Conservation (phyloP, 371 early-diverging fungal species). For the Capillidium heterosporum region DNA sequence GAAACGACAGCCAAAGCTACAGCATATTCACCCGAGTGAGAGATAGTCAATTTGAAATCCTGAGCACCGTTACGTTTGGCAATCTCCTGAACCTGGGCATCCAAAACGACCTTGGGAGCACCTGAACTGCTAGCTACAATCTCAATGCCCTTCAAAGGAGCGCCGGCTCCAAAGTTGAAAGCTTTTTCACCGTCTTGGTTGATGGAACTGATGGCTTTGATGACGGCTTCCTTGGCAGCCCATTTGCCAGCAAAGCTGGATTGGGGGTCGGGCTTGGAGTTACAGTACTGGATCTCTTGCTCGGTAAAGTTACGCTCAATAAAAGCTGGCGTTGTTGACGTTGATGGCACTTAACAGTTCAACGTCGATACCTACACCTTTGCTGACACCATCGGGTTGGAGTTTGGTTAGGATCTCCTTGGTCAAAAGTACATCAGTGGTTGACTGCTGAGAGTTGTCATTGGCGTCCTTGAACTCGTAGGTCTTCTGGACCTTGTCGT, state of each 20-base stretch:
- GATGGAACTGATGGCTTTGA: constrained; percentile 77
- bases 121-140: constrained; percentile 50
- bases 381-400: constrained; percentile 16
- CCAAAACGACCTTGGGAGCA: constrained; percentile 72
- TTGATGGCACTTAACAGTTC: constrained; percentile 70
- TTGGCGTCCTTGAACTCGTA: constrained; percentile 50
- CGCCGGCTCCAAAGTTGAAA: constrained; percentile 3
- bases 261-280: constrained; percentile 48
- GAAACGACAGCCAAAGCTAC: constrained; percentile 57
- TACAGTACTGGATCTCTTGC: constrained; percentile 67
- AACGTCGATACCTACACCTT: constrained; percentile 81
- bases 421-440: constrained; percentile 31
- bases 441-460: constrained; percentile 13
- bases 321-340: constrained; percentile 63
- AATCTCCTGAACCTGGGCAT: constrained; percentile 63
- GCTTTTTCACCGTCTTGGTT: constrained; percentile 29
- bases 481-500: constrained; percentile 47
- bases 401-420: constrained; percentile 33
- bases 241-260: constrained; percentile 86
- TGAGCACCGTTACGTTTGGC: constrained; percentile 49
- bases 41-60: constrained; percentile 75
- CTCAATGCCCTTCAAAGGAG: constrained; percentile 77
- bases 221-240: constrained; percentile 93
- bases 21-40: constrained; percentile 82
- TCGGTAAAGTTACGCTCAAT: constrained; percentile 81